Base-by-base conservation (phyloP, 2,329 filamentous ascomycete genomes). In the Aspergillus quadricinctus region DNA sequence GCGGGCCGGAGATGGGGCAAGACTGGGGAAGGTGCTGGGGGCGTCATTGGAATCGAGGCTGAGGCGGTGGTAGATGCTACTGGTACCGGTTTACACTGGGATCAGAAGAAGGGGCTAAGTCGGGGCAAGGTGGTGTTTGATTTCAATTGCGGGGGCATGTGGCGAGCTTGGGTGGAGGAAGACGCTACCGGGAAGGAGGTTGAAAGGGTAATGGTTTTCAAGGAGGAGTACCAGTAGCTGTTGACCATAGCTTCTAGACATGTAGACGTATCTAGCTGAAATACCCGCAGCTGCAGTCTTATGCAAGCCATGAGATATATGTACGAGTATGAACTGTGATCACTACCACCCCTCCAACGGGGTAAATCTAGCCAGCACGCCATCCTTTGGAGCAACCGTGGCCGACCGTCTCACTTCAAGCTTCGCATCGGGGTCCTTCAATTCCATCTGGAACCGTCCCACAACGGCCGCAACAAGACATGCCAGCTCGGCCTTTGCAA, bases 71-170 rank as follows among this genome's bases (percentile, higher is more conserved):
- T 92, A 48, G 88, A 92, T 66, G 88, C 91, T 65, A 72, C 83
- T 23, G 78, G 78, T 0, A 72, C 83, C 1, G 19, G 80, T 10
- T 68, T 72, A 2, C 76, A 81, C 27, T 65, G 75, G n/a, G 75
- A 57, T 3, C 78, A 25, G 28, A 48, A 50, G 80, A 0, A 62
- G 62, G n/a, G 64, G 78, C 54, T 69, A 41, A 57, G 64, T 37
- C 65, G 62, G 28, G 76, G 78, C 0, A 78, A 82, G 52, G 80
- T 95, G 5, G 75, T 92, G 17, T 88, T 86, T 70, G 89, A 92
- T 64, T 92, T 87, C 70, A 96, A 96, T 69, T 94, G 89, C 64
- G 88, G 87, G 4, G 92, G 92, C 0, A 92, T 96, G 89, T 94
- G 92, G 68, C 81, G 91, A 21, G 90, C 90, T 0, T 93, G 88